phyloP scores from a whole-genome alignment of 2,329 filamentous ascomycete genomes.

The Arthroderma sp. region DNA sequence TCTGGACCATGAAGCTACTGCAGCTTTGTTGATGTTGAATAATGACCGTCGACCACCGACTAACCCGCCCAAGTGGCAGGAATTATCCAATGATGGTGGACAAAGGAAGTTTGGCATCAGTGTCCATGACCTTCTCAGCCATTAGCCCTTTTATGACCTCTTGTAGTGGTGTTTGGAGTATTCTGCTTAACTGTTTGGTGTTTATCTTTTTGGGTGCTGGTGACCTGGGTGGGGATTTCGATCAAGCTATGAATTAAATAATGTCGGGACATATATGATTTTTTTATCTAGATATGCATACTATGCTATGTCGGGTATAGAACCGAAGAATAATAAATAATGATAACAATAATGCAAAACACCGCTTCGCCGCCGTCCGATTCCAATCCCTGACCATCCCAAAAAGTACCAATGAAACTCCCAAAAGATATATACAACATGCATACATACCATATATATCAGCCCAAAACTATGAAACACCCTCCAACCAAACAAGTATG shows the following conservation, averaged over 20 bases:
- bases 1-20: conserved; percentile 68
- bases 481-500: too few species aligned
- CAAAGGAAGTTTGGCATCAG: conserved; percentile 38
- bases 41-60: conserved; percentile 48
- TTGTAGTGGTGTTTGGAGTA: not conserved
- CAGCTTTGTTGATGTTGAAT: conserved; percentile 78
- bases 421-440: too few species aligned
- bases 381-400: too few species aligned
- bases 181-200: not conserved
- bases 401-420: too few species aligned
- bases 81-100: conserved; percentile 7
- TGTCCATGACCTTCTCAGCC: conserved; percentile 42
- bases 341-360: too few species aligned
- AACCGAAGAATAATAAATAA: too few species aligned
- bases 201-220: not conserved
- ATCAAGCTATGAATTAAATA: too few species aligned
- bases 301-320: not conserved
- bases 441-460: too few species aligned
- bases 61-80: conserved; percentile 1
- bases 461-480: too few species aligned
- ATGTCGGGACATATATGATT: not conserved
- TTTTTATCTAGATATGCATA: not conserved
- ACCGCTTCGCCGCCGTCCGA: too few species aligned
- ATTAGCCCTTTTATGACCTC: conserved; percentile 18
- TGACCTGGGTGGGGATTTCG: too few species aligned